Evolutionary conservation across 2,329 filamentous ascomycete genomes (phyloP).

Genomic region (Microsporum audouinii): DNA sequence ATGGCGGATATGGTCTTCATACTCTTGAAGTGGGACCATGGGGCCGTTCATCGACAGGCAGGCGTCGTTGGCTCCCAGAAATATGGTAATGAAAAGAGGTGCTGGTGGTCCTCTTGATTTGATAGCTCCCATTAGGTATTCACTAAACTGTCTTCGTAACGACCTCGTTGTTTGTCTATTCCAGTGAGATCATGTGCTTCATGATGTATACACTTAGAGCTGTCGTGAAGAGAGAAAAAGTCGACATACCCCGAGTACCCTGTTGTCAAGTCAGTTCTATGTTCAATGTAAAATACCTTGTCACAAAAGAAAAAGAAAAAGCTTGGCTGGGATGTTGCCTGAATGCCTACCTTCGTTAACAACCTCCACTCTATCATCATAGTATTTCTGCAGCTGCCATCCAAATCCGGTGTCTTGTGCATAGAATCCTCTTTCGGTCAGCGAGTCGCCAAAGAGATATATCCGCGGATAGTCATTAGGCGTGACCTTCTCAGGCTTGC

Average conservation of each 20-base stretch:
- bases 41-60: conserved; percentile 19
- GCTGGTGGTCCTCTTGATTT: conserved; percentile 12
- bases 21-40: conserved; percentile 25
- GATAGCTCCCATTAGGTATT: conserved; percentile 9
- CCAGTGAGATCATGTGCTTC: not conserved
- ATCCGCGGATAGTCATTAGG: conserved; percentile 15
- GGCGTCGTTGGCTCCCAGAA: conserved; percentile 32
- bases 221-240: not conserved
- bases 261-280: conserved; percentile 1
- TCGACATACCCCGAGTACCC: conserved; percentile 14
- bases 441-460: conserved; percentile 18
- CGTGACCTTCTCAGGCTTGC: not conserved
- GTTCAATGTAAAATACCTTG: not conserved
- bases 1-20: conserved; percentile 25
- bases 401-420: conserved; percentile 15
- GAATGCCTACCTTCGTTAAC: conserved; percentile 14
- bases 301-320: too few relatives aligned
- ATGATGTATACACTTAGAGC: not conserved
- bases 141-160: conserved; percentile 11
- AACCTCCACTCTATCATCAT: conserved; percentile 16
- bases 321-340: not conserved
- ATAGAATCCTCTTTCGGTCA: conserved; percentile 14
- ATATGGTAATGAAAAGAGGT: conserved; percentile 32
- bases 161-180: conserved; percentile 13
- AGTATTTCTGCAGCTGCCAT: conserved; percentile 14